Conservation (phyloP, 2,329 filamentous ascomycete species). For the Colletotrichum eremochloae region DNA sequence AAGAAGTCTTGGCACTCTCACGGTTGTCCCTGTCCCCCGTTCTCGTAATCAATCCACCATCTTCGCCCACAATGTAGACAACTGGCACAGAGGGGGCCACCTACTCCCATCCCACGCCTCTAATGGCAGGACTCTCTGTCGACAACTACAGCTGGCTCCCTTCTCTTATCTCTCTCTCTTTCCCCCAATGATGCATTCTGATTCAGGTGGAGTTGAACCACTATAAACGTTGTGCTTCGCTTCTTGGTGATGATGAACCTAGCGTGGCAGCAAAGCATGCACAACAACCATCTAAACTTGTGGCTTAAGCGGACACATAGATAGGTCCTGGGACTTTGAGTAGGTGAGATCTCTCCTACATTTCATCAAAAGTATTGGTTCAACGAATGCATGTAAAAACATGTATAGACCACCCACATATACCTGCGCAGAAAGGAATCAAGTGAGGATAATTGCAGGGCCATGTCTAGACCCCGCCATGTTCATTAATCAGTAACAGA, state of each 20-base stretch:
- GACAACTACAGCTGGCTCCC: neutral
- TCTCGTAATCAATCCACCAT: neutral
- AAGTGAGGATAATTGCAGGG: neutral
- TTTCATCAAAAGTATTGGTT: neutral
- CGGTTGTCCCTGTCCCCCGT: neutral
- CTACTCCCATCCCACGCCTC: too few relatives aligned
- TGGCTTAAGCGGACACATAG: too few relatives aligned
- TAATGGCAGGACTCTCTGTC: neutral
- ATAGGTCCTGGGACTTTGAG: neutral
- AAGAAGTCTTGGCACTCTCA: neutral
- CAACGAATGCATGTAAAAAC: neutral
- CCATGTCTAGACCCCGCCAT: neutral
- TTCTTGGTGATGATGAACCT: neutral
- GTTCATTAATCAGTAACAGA: conserved; percentile 19
- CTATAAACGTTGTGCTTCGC: neutral
- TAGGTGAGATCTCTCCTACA: neutral
- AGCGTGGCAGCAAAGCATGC: neutral
- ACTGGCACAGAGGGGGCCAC: too few relatives aligned
- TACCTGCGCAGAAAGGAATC: neutral
- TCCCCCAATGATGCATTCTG: neutral
- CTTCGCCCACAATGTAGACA: neutral
- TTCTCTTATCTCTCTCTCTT: neutral
- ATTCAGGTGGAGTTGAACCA: neutral
- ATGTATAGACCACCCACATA: neutral
- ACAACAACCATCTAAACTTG: neutral